A percentile compares a stretch with the other conserved stretches of the same genome.
Evolutionary conservation across 495 filamentous ascomycete genomes (phyloP).

Genomic region (Podospora anserina): DNA sequence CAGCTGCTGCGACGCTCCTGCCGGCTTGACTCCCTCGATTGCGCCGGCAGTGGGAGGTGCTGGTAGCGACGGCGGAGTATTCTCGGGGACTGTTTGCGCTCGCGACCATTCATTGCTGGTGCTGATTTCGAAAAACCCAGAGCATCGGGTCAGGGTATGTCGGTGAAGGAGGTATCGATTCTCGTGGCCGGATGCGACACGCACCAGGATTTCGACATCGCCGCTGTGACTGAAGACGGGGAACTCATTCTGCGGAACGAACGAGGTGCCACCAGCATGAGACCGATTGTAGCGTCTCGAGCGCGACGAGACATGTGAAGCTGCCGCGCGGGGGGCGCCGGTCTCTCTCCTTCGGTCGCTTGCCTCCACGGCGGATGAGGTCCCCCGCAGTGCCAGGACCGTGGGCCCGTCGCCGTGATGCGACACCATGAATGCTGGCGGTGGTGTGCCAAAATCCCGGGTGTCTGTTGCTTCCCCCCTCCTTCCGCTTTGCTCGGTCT

Average conservation of each 20-base stretch:
- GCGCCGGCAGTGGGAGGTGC: constrained; percentile 37
- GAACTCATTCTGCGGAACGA: constrained; percentile 81
- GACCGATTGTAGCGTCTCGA: constrained; percentile 72
- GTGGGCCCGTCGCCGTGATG: constrained; percentile 57
- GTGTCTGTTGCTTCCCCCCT: constrained; percentile 9
- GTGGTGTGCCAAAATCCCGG: constrained; percentile 24
- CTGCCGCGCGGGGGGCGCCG: constrained; percentile 46
- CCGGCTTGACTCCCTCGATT: constrained; percentile 48
- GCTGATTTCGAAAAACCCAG: constrained; percentile 88
- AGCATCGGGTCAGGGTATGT: constrained; percentile 80
- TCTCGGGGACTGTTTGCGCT: constrained; percentile 36
- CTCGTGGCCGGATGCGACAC: constrained; percentile 62
- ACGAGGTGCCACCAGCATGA: constrained; percentile 69
- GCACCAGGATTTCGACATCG: constrained; percentile 84
- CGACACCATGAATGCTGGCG: constrained; percentile 59
- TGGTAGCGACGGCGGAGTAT: constrained; percentile 9
- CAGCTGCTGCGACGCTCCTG: constrained; percentile 31
- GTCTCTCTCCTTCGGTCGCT: constrained; percentile 21
- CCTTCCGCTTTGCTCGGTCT: neutral
- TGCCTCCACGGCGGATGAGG: constrained; percentile 53
- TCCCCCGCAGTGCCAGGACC: constrained; percentile 52
- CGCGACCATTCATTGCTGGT: constrained; percentile 83
- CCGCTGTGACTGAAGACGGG: constrained; percentile 85
- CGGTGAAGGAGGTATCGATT: constrained; percentile 81
- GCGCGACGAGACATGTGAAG: constrained; percentile 59